Conservation (phyloP, 2,329 filamentous ascomycete genomes). For the Trichothecium sympodiale region DNA sequence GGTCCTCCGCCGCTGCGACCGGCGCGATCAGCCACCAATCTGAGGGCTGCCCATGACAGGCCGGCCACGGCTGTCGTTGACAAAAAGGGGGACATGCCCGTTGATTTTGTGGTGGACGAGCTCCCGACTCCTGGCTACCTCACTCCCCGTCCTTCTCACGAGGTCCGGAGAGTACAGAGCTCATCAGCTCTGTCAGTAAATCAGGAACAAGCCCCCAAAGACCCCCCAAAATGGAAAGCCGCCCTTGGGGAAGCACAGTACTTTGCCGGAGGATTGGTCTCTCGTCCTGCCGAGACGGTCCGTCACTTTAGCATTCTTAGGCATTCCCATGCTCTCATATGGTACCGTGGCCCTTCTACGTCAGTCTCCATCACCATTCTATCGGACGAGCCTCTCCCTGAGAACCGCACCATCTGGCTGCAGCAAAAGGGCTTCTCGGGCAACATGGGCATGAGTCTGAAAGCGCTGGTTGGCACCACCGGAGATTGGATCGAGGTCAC, state of each 20-base stretch:
- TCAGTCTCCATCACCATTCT: constrained; percentile 55
- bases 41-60: constrained; percentile 2
- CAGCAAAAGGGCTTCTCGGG: constrained; percentile 59
- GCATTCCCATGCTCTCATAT: constrained; percentile 52
- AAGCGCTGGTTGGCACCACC: constrained; percentile 48
- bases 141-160: constrained; percentile 12
- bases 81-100: constrained; percentile 3
- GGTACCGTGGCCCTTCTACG: constrained; percentile 55
- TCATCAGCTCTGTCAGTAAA: constrained; percentile 16
- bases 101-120: constrained; percentile 6
- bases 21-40: constrained; percentile 7
- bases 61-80: constrained; percentile 4
- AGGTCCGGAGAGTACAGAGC: constrained; percentile 18
- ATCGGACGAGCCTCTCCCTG: constrained; percentile 43
- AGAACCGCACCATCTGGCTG: constrained; percentile 51
- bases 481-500: constrained; percentile 59
- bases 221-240: constrained; percentile 28
- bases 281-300: constrained; percentile 51
- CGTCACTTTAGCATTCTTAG: constrained; percentile 57
- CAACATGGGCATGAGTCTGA: constrained; percentile 56
- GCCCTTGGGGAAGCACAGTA: constrained; percentile 49
- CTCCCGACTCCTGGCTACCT: constrained; percentile 12
- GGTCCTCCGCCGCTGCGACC: constrained; percentile 1
- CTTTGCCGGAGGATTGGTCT: constrained; percentile 53
- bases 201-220: constrained; percentile 6